Evolutionary conservation across 305 asterid genomes (phyloP).

Genomic region (Stenogyne calaminthoides): DNA sequence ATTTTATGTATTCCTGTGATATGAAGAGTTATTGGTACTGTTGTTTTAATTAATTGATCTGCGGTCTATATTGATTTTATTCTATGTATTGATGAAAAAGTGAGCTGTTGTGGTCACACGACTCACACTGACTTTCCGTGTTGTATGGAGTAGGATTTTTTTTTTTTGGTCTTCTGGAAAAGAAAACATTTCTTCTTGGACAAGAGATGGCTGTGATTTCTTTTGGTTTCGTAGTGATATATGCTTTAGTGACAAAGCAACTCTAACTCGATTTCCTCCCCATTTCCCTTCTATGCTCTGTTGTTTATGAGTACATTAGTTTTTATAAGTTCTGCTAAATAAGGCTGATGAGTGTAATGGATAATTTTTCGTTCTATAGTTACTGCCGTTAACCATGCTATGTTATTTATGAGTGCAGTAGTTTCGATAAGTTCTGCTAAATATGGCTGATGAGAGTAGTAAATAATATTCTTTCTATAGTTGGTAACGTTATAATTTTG

Average conservation of each 20-base stretch:
- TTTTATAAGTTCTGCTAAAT: background rate
- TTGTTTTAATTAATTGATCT: conserved; percentile 6
- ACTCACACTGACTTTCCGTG: background rate
- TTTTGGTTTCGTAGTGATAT: background rate
- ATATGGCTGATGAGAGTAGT: too few relatives aligned
- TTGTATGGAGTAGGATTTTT: background rate
- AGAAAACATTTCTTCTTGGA: background rate
- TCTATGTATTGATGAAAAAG: background rate
- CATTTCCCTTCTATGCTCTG: background rate
- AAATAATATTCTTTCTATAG: background rate
- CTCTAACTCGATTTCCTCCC: background rate
- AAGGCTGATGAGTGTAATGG: background rate
- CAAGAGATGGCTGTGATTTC: conserved; percentile 3
- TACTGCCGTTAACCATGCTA: too few relatives aligned
- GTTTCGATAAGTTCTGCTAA: too few relatives aligned
- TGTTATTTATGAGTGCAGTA: too few relatives aligned
- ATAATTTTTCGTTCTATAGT: too few relatives aligned
- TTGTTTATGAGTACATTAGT: background rate
- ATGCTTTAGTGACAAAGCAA: background rate
- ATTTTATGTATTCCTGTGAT: conserved; percentile 1
- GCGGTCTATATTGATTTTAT: background rate
- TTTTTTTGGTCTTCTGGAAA: background rate
- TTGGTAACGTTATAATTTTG: background rate
- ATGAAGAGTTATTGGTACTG: conserved; percentile 4
- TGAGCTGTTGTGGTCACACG: background rate